Evolutionary conservation across 768 basidiomycete genomes (phyloP).

Genomic region (Vararia minispora): DNA sequence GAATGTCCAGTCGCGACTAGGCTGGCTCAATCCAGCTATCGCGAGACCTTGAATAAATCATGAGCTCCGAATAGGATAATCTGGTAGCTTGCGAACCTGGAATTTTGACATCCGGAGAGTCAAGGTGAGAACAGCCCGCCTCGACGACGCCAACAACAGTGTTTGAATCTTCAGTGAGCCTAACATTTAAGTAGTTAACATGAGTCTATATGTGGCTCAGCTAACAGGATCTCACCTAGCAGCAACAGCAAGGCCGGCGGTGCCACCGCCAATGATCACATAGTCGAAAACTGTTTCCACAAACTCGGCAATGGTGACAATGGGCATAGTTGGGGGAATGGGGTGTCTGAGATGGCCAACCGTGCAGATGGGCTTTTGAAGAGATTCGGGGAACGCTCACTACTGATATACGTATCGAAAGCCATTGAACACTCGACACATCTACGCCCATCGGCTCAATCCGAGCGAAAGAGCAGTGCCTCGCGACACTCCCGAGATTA

Average conservation of each 20-base stretch:
- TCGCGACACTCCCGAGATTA: too few relatives aligned
- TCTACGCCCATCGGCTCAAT: too few relatives aligned
- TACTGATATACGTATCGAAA: too few relatives aligned
- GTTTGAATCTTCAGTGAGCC: slow-evolving; percentile 1
- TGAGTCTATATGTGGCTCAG: background rate
- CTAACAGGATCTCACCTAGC: background rate
- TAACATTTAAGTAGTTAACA: background rate
- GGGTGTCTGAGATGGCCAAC: too few relatives aligned
- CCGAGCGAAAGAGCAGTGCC: too few relatives aligned
- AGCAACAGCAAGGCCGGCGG: background rate
- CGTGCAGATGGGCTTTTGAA: too few relatives aligned
- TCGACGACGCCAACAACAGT: background rate
- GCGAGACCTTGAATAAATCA: background rate
- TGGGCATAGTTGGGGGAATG: background rate
- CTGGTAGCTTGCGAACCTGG: background rate
- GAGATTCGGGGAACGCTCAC: too few relatives aligned
- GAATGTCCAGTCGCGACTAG: slow-evolving; percentile 20
- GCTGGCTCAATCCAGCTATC: background rate
- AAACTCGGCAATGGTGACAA: background rate
- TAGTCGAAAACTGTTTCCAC: background rate
- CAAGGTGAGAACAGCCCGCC: background rate
- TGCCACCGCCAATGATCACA: background rate
- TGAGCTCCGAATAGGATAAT: background rate
- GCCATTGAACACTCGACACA: too few relatives aligned
- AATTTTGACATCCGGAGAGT: background rate